Evolutionary conservation across 352 stramenopile species (phyloP).

Genomic region (Phytopythium aichiense): DNA sequence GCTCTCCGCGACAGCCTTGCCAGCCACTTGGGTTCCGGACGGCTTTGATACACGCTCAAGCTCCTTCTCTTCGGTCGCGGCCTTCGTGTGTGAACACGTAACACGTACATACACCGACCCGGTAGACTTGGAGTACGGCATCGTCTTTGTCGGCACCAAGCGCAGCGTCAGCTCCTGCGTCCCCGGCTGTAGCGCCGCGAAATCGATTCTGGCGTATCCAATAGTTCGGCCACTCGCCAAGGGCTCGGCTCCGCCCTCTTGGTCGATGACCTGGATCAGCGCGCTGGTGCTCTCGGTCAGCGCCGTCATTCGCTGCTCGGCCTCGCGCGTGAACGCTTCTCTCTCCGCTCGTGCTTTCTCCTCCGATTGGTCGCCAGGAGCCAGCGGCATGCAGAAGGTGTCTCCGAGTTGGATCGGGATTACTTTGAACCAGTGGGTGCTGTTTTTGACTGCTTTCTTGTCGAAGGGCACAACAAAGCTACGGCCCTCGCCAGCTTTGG

Average conservation of each 20-base stretch:
- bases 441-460: constrained; percentile 5
- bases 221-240: constrained; percentile 13
- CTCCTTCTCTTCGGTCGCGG: constrained; percentile 1
- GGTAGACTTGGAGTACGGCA: constrained; percentile 53
- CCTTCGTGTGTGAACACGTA: constrained; percentile 6
- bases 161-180: constrained; percentile 33
- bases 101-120: constrained; percentile 40
- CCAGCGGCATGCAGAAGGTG: not conserved
- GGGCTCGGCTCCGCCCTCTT: constrained; percentile 7
- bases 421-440: constrained; percentile 28
- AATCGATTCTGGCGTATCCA: constrained; percentile 47
- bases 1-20: not conserved
- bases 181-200: constrained; percentile 31
- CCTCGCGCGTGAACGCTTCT: constrained; percentile 6
- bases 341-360: not conserved
- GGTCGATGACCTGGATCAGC: constrained; percentile 46
- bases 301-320: constrained; percentile 20
- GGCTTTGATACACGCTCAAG: not conserved
- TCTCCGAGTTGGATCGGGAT: constrained; percentile 22
- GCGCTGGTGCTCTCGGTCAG: constrained; percentile 35
- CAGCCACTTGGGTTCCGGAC: not conserved
- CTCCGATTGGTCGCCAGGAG: too few species aligned
- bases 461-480: constrained; percentile 15
- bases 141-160: constrained; percentile 29
- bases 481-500: constrained; percentile 11